A percentile compares a stretch with the other conserved stretches of the same genome.
Conservation (phyloP, 2,329 filamentous ascomycete species). For the Aspergillus fischeri region DNA sequence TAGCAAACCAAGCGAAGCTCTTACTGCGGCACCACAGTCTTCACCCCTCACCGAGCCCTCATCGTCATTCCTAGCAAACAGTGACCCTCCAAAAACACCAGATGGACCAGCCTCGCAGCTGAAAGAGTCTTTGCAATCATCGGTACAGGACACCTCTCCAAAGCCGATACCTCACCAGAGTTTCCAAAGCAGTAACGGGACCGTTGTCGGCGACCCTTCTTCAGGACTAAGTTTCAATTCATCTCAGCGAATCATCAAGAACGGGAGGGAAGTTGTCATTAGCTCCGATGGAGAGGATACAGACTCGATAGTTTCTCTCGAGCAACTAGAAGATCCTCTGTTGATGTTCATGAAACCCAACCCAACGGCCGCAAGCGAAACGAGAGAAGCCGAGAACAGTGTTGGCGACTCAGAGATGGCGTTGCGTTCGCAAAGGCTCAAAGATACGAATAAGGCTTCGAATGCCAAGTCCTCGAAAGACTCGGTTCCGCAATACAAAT, state of each 20-base stretch:
- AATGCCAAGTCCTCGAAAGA: constrained; percentile 1
- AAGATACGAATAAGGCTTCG: constrained; percentile 13
- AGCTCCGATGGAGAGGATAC: constrained; percentile 70
- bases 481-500: constrained; percentile 52
- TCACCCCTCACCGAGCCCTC: constrained; percentile 26
- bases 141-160: constrained; percentile 7
- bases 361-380: constrained; percentile 10
- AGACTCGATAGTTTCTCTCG: constrained; percentile 53
- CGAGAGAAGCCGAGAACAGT: constrained; percentile 5
- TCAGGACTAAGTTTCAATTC: constrained; percentile 21
- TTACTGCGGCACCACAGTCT: constrained; percentile 20
- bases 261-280: constrained; percentile 52
- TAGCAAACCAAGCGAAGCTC: constrained; percentile 3
- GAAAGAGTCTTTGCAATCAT: constrained; percentile 12
- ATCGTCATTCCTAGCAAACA: constrained; percentile 17
- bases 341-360: constrained; percentile 19
- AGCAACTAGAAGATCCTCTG: constrained; percentile 53
- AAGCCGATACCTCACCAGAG: constrained; percentile 11
- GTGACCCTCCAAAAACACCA: constrained; percentile 13
- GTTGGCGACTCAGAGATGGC: constrained; percentile 5
- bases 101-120: constrained; percentile 12
- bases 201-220: constrained; percentile 12
- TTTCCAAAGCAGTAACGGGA: constrained; percentile 15
- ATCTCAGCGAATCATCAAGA: constrained; percentile 53
- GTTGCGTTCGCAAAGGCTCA: constrained; percentile 14